These are phyloP conservation scores for Ceratocystis cacaofunesta DNA, from an alignment of 2,329 filamentous ascomycete species.

Conservation along the genomic window DNA sequence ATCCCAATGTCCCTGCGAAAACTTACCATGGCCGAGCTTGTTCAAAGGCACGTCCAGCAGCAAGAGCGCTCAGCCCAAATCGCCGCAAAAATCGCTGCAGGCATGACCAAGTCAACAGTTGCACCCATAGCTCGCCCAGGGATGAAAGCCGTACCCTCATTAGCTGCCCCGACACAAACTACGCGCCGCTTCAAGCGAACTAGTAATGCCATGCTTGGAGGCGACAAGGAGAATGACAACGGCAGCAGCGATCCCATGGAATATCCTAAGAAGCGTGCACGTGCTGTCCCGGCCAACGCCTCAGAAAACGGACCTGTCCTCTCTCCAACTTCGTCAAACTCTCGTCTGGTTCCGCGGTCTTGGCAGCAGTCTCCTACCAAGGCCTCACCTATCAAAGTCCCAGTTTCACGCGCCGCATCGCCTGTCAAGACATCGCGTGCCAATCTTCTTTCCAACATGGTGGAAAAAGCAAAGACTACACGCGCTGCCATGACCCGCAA, in stretches of 20 bases:
- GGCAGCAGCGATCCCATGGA: conserved; percentile 27
- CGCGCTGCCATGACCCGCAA: conserved; percentile 35
- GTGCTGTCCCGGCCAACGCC: conserved; percentile 27
- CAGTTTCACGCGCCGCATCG: conserved; percentile 37
- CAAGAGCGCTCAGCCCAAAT: conserved; percentile 23
- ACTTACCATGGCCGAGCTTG: conserved; percentile 66
- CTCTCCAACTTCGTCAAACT: conserved; percentile 72
- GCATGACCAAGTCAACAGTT: conserved; percentile 26
- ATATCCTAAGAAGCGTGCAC: conserved; percentile 55
- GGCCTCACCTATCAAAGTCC: conserved; percentile 30
- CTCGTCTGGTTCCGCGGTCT: conserved; percentile 42
- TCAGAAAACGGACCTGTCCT: conserved; percentile 46
- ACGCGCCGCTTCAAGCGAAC: conserved; percentile 16
- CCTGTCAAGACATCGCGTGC: conserved; percentile 38
- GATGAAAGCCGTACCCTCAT: conserved; percentile 13
- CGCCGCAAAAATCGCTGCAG: conserved; percentile 12
- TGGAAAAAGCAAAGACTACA: conserved; percentile 44
- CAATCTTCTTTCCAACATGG: conserved; percentile 38
- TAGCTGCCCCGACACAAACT: conserved; percentile 10
- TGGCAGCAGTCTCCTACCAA: conserved; percentile 20
- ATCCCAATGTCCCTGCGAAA: conserved; percentile 69
- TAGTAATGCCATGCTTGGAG: conserved; percentile 47
- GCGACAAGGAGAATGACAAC: conserved; percentile 66
- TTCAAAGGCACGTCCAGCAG: conserved; percentile 37
- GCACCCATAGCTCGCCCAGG: conserved; percentile 18